Evolutionary conservation across 1,139 yeast species (phyloP).

Genomic region (Taiozyma sp.): DNA sequence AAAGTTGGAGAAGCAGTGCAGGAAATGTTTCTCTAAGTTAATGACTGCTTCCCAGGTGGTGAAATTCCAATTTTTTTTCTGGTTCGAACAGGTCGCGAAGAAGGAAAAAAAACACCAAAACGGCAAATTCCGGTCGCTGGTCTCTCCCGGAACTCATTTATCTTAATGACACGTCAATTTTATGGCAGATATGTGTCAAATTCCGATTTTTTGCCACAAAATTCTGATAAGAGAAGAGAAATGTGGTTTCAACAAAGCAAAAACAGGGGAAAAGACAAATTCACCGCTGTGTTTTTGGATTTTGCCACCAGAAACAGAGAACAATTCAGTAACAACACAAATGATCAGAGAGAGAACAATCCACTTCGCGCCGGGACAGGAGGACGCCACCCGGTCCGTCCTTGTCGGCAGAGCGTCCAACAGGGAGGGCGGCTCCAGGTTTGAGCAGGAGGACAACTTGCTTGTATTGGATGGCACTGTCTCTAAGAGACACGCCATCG

Average conservation of each 20-base stretch:
- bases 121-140: background rate
- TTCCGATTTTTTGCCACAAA: background rate
- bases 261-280: background rate
- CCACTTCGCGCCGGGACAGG: background rate
- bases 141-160: background rate
- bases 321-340: background rate
- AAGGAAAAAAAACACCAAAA: background rate
- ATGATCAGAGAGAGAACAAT: background rate
- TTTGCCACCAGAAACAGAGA: background rate
- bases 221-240: background rate
- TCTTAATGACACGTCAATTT: too few relatives aligned
- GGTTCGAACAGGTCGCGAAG: background rate
- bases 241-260: background rate
- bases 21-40: background rate
- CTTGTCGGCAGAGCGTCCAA: slow-evolving; percentile 9
- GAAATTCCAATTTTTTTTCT: background rate
- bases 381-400: background rate
- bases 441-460: slow-evolving; percentile 3
- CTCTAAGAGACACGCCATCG: slow-evolving; percentile 8
- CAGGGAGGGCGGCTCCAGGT: background rate
- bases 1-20: background rate
- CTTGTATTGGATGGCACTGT: slow-evolving; percentile 8
- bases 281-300: background rate
- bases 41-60: background rate
- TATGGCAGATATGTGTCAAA: too few relatives aligned